Percentiles rank a stretch among this genome's conserved stretches.
phyloP scores from a whole-genome alignment of 306 rosid genomes.

The Senna siamea region DNA sequence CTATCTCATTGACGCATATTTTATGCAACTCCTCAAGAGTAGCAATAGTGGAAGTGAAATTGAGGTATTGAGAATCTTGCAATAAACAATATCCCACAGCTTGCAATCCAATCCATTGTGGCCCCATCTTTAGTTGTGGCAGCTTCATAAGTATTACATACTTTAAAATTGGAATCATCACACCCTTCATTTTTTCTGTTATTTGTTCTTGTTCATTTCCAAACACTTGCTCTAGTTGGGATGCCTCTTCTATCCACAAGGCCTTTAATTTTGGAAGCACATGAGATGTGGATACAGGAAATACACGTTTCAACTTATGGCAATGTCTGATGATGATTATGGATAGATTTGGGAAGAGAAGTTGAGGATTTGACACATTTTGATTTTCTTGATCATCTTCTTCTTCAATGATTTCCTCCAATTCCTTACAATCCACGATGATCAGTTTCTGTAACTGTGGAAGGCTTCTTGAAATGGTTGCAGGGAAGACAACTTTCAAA shows the following conservation, averaged over 20 bases:
- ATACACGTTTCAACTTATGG: background rate
- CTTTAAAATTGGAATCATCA: background rate
- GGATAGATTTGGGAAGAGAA: background rate
- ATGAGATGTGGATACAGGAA: background rate
- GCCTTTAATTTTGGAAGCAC: background rate
- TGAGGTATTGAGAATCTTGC: background rate
- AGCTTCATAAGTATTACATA: background rate
- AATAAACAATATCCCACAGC: background rate
- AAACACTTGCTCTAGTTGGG: background rate
- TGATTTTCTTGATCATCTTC: slow-evolving; percentile 2
- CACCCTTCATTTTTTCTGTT: background rate
- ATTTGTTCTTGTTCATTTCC: background rate
- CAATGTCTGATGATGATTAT: background rate
- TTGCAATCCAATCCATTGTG: background rate
- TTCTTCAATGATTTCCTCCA: background rate
- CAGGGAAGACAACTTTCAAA: background rate
- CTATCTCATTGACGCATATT: background rate
- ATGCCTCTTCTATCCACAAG: background rate
- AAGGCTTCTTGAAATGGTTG: background rate
- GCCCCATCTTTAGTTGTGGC: background rate
- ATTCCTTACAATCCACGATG: background rate
- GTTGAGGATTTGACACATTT: too few species aligned
- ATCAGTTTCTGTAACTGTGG: background rate
- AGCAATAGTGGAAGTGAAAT: background rate
- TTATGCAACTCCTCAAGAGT: background rate